phyloP scores from a whole-genome alignment of 192 early-diverging fungal species.

The Coemansia sp. region DNA sequence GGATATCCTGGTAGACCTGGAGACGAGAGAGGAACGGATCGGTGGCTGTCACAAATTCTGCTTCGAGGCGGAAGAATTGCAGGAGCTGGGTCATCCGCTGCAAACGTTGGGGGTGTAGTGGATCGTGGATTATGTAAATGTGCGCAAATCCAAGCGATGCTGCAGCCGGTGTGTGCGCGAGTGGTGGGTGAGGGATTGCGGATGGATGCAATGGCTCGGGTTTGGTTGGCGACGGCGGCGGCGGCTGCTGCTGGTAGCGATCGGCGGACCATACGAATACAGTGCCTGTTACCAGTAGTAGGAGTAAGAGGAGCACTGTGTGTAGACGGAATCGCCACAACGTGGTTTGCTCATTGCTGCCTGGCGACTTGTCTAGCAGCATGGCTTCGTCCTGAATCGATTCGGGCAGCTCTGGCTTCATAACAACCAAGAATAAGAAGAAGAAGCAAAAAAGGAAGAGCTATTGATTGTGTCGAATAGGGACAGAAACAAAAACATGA shows the following conservation, averaged over 20 bases:
- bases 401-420: constrained; percentile 1
- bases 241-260: not conserved
- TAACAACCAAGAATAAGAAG: not conserved
- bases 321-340: not conserved
- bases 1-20: constrained; percentile 27
- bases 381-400: not conserved
- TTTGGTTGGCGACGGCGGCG: constrained; percentile 17
- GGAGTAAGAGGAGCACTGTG: not conserved
- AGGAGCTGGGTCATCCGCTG: constrained; percentile 21
- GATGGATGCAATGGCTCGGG: constrained; percentile 13
- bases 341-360: not conserved
- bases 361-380: not conserved
- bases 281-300: not conserved
- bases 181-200: constrained; percentile 14
- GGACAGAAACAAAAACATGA: too few species aligned
- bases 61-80: not conserved
- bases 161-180: constrained; percentile 8
- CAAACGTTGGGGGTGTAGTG: constrained; percentile 10
- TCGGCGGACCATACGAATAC: not conserved
- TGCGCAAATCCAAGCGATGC: constrained; percentile 32
- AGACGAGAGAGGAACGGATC: constrained; percentile 10
- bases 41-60: constrained; percentile 23
- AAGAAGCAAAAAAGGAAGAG: too few species aligned
- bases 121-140: constrained; percentile 37
- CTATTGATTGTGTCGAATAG: not conserved